These are phyloP conservation scores for Kwoniella bestiolae DNA, from an alignment of 768 basidiomycete species.

Conservation along the genomic window DNA sequence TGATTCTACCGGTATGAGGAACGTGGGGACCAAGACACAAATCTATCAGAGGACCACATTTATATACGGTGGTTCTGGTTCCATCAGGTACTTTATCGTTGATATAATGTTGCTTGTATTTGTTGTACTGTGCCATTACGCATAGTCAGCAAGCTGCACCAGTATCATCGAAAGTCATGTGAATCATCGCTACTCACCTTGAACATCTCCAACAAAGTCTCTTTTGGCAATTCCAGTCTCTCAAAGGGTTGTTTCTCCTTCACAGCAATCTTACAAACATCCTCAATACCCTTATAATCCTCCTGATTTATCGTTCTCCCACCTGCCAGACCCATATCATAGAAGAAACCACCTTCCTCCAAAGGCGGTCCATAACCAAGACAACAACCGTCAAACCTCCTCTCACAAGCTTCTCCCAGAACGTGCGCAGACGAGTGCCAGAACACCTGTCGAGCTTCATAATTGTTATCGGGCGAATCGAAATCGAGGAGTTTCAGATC, in stretches of 20 bases:
- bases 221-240: constrained; percentile 88
- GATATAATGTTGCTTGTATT: constrained; percentile 95
- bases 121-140: constrained; percentile 80
- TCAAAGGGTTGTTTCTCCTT: constrained; percentile 99
- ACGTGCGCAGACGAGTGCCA: constrained; percentile 99
- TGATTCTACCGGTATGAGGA: constrained; percentile 96
- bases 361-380: constrained; percentile 96
- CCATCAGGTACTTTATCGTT: constrained; percentile 95
- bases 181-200: constrained; percentile 63
- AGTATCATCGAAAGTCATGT: neutral
- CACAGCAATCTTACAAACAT: constrained; percentile 79
- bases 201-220: constrained; percentile 96
- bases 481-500: constrained; percentile 87
- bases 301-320: constrained; percentile 72
- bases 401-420: constrained; percentile 92
- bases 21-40: constrained; percentile 97
- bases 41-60: constrained; percentile 98
- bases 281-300: constrained; percentile 89
- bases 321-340: constrained; percentile 74
- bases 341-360: constrained; percentile 94
- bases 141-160: neutral
- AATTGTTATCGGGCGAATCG: constrained; percentile 61
- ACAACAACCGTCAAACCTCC: constrained; percentile 90
- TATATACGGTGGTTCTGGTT: constrained; percentile 94
- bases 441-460: constrained; percentile 88